Evolutionary conservation across 139 green algal genomes (phyloP), one percentile per base, ranked within the genome.

Genomic region (Edaphochlamys debaryana): DNA sequence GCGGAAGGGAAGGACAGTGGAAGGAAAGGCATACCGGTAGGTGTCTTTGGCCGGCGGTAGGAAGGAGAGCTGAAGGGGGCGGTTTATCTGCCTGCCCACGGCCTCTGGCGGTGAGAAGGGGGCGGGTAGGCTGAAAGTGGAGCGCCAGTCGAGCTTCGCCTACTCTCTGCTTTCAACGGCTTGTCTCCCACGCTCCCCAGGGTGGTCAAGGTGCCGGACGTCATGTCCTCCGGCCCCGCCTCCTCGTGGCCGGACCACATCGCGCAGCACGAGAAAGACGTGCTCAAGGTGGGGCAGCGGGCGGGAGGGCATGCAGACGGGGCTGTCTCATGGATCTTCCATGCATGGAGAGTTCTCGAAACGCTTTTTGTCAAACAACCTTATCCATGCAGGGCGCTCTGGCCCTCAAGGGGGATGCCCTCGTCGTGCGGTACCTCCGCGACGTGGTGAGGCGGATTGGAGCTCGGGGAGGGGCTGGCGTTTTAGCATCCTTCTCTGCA

Each of bases 381-480:
- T 19, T 37, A 30, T 32, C 36, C 34, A 48, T 34, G 27, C 72
- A 94, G 84, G 85, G 80, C 41, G 90, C 88, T 15, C 75, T 81
- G 60, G 85, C 93, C 0, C 85, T 95, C 5, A 87, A 95, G 87
- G 93, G 94, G 0, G 95, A 96, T 72, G 69, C 84, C 0, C 75
- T 98, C 85, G 88, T 97, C 58, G 45, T 91, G 20, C 92, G 93
- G 73, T 97, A 94, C 79, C 85, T 97, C 58, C 74, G 74, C 8
- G 89, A 98, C 77, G 82, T 88, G 54, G 77, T 83, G 81, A 58
- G 77, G 29, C 67, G 52, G 36, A 38, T n/a, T n/a, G n/a, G n/a
- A n/a, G n/a, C n/a, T n/a, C n/a, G n/a, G n/a, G n/a, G n/a, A n/a
- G n/a, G n/a, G n/a, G n/a, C n/a, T n/a, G n/a, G n/a, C n/a, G n/a